Evolutionary conservation across 257 asterid genomes (phyloP).

Genomic region (Petrea volubilis): DNA sequence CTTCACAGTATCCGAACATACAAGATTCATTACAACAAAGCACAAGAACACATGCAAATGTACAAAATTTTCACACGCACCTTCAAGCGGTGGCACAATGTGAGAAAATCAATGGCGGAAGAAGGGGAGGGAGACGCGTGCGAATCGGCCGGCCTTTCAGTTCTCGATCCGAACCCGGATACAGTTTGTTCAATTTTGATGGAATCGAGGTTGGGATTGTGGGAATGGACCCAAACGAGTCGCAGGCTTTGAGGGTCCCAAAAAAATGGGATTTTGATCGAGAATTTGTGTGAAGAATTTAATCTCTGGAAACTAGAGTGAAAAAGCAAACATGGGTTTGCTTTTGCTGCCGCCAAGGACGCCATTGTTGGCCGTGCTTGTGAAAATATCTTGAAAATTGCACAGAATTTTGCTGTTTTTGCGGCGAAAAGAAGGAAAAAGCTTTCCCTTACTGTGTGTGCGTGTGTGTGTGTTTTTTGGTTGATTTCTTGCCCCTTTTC

Average conservation of each 20-base stretch:
- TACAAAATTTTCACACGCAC: conserved; percentile 26
- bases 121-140: conserved; percentile 51
- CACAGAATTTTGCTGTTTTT: neutral
- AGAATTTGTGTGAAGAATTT: conserved; percentile 28
- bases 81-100: conserved; percentile 86
- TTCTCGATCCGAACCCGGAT: conserved; percentile 43
- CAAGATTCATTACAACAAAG: neutral
- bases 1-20: neutral
- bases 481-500: neutral
- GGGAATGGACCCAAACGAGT: conserved; percentile 49
- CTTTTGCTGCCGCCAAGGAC: conserved; percentile 31
- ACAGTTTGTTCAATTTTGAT: conserved; percentile 41
- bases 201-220: conserved; percentile 59
- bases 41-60: conserved; percentile 8
- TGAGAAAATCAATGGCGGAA: conserved; percentile 86
- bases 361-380: conserved; percentile 33
- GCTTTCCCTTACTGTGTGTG: neutral
- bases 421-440: conserved; percentile 1
- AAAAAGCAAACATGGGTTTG: conserved; percentile 24
- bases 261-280: conserved; percentile 42
- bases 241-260: conserved; percentile 34
- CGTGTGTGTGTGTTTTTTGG: no score
- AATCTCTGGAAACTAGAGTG: conserved; percentile 9
- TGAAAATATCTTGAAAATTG: conserved; percentile 7
- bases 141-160: conserved; percentile 29